Evolutionary conservation across 2,329 filamentous ascomycete species (phyloP), one percentile per base, ranked within the genome.

Genomic region (Cladosporium sp.): DNA sequence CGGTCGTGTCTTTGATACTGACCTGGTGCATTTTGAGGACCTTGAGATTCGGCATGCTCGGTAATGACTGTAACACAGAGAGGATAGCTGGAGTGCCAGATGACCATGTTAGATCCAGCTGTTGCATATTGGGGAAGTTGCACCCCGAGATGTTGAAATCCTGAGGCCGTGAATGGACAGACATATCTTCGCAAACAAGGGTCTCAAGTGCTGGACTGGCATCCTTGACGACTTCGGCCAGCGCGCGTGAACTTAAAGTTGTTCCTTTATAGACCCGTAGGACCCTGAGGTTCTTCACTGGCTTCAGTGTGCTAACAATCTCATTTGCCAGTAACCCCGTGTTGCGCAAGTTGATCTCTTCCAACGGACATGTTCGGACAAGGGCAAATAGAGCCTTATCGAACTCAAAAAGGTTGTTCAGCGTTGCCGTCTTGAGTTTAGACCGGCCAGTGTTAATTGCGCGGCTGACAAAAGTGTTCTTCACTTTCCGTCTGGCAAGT

Each of bases 401-500:
- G 14, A 76, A 67, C 33, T 82, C 77, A 53, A 72, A 72, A 33
- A 82, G 73, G 5, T 77, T 75, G 58, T 78, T 75, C 2, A 79
- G 67, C 0, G 74, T 75, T 2, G 73, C 76, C 8, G 70, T 70
- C 0, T 69, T 75, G n/a, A 82, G 70, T 33, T 76, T 76, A 26
- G 71, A 65, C 10, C 78, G 70, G 2, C 79, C 80, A 23, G 72
- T 74, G 56, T 78, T 77, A 60, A 83, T 79, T 5, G 80, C 80
- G 5, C 74, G 74, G 64, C 76, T 78, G 52, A 83, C 69, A 65
- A 83, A 83, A 12, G 66, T 68, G 5, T 74, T 75, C n/a, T 72
- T 72, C 3, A 87, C 80, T 26, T 70, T 72, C 3, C 76, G 76
- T 67, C 73, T 77, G 6, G 83, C 81, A 3, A 72, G 73, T 2